Base-by-base conservation (phyloP, 768 basidiomycete genomes). In the Coprinellus aureogranulatus region DNA sequence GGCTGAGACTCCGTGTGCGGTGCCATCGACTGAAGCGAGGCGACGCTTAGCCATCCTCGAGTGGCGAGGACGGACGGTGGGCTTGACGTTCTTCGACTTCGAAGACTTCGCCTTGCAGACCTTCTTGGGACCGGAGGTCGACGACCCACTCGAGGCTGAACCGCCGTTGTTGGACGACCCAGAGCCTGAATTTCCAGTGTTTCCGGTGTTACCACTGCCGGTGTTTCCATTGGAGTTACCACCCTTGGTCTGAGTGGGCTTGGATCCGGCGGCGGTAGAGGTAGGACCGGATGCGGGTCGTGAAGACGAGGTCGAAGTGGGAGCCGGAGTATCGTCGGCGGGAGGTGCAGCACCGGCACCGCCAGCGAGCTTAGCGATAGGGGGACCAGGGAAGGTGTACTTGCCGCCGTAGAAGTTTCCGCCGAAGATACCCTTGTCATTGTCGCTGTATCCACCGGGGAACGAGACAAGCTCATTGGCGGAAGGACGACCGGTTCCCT, bases 361-460 rank as follows among this genome's bases (percentile, higher is more conserved):
- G 88, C 54, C 28, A 51, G 77, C 68, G 54, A 83, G 76, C 20
- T 72, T 57, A 4, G 81, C 81, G 25, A 84, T 64, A 5, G 72
- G 58, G 22, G 83, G 84, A 0, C 84, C 84, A 3, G 84, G 83
- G 68, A 83, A 85, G 18, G 58, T 47, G 64, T 84, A 78, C 1
- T 57, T 61, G 23, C 62, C 8, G 61, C 75, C 60, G 64, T 68
- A 80, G 20, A 75, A 66, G 45, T 72, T 67, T n/a, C 79, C 77
- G 59, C 77, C 83, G 58, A 82, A 81, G 67, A 92, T 87, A 46
- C 90, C 90, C 3, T 89, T 83, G 62, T 92, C 89, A 34, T 64
- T 76, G 67, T 88, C 85, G 27, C 68, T 78, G 73, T 92, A 92
- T n/a, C 81, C 89, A 25, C 90, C 90, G 1, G 90, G 90, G 58